These are phyloP conservation scores for Metarhizium anisopliae DNA, from an alignment of 2,329 filamentous ascomycete species.

Conservation along the genomic window DNA sequence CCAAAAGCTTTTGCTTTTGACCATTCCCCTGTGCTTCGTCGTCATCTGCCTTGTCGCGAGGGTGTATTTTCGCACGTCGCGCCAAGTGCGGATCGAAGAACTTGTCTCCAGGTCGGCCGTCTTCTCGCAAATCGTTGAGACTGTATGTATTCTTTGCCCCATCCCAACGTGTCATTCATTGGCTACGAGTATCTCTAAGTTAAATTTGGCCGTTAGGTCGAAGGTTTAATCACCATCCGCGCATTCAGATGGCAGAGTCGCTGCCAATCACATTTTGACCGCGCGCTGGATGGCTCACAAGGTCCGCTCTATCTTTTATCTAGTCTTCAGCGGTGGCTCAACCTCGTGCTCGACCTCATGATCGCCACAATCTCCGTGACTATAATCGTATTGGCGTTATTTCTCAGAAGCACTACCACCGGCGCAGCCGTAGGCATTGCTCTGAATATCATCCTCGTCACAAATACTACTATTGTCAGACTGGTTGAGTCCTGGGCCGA, in stretches of 20 bases:
- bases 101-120: conserved; percentile 2
- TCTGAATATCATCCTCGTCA: not conserved
- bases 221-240: conserved; percentile 7
- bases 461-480: not conserved
- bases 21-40: conserved; percentile 27
- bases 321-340: conserved; percentile 9
- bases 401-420: not conserved
- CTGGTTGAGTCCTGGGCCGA: conserved; percentile 2
- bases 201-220: not conserved
- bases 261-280: not conserved
- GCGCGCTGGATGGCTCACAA: conserved; percentile 7
- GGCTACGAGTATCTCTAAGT: too few relatives aligned
- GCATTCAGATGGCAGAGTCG: conserved; percentile 7
- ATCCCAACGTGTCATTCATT: too few relatives aligned
- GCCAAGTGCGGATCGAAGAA: not conserved
- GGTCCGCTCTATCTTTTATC: conserved; percentile 13
- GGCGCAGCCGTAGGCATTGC: conserved; percentile 1
- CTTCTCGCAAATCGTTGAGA: conserved; percentile 12
- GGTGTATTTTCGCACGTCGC: not conserved
- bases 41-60: not conserved
- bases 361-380: conserved; percentile 5
- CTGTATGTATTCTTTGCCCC: not conserved
- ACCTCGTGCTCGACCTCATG: conserved; percentile 4
- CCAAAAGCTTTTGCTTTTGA: conserved; percentile 33
- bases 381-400: conserved; percentile 3